Conservation (phyloP, 1,284 basidiomycete species). For the Leccinum subspadiceum region DNA sequence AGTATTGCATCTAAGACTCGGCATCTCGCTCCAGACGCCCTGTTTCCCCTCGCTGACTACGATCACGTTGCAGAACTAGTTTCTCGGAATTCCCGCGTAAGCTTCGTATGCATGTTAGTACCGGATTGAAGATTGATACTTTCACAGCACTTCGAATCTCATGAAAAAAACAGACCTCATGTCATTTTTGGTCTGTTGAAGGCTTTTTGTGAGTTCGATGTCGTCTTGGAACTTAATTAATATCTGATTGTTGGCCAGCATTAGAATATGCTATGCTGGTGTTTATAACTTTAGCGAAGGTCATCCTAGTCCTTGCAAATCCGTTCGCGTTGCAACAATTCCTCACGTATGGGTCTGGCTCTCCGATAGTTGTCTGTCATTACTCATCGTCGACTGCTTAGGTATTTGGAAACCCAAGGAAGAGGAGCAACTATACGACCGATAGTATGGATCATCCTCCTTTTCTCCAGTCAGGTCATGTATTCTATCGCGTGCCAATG, state of each 20-base stretch:
- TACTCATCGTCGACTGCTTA: conserved; percentile 4
- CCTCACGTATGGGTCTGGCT: conserved; percentile 5
- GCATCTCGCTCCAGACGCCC: conserved; percentile 42
- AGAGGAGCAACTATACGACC: conserved; percentile 18
- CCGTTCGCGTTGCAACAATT: conserved; percentile 15
- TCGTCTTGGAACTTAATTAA: not conserved
- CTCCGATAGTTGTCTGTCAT: not conserved
- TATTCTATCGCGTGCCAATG: conserved; percentile 37
- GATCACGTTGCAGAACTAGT: conserved; percentile 43
- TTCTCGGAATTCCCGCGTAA: conserved; percentile 38
- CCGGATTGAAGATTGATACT: not conserved
- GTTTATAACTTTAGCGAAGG: conserved; percentile 5
- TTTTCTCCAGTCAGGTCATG: conserved; percentile 41
- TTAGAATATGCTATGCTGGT: conserved; percentile 8
- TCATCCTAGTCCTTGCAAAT: conserved; percentile 3
- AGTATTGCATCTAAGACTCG: conserved; percentile 42
- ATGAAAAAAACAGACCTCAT: not conserved
- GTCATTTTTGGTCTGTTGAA: conserved; percentile 11
- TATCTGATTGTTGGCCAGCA: not conserved
- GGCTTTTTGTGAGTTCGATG: conserved; percentile 11
- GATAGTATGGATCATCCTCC: conserved; percentile 24
- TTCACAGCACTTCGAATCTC: conserved; percentile 2
- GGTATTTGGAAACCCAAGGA: conserved; percentile 18
- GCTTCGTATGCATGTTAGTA: conserved; percentile 3
- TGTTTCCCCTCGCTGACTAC: conserved; percentile 61